A percentile compares a stretch with the other conserved stretches of the same genome.
phyloP scores from a whole-genome alignment of 441 rosid genomes.

The Capsella rubella region DNA sequence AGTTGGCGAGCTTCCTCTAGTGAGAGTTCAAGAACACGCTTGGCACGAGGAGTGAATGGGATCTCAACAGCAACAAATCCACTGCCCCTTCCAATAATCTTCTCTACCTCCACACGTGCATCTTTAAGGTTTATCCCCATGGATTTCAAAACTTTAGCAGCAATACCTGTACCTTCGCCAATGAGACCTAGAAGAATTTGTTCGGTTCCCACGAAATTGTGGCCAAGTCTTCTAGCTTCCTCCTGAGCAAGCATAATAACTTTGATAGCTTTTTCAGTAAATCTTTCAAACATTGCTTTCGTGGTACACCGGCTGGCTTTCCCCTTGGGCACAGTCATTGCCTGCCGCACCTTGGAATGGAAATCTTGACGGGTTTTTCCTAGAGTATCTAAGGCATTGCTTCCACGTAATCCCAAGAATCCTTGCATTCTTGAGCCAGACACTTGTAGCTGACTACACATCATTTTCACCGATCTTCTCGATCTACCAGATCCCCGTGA shows the following conservation, averaged over 20 bases:
- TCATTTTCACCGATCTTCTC: constrained; percentile 59
- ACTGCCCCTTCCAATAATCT: constrained; percentile 98
- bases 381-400: constrained; percentile 61
- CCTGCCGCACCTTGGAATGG: constrained; percentile 56
- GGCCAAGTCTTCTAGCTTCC: constrained; percentile 98
- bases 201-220: constrained; percentile 97
- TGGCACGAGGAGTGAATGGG: constrained; percentile 98
- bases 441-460: constrained; percentile 52
- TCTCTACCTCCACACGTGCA: constrained; percentile 97
- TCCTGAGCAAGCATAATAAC: constrained; percentile 99
- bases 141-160: constrained; percentile 97
- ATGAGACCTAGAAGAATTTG: constrained; percentile 97
- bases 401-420: constrained; percentile 70
- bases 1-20: constrained; percentile 98
- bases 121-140: constrained; percentile 98
- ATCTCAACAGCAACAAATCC: constrained; percentile 99
- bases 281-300: constrained; percentile 95
- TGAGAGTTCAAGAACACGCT: constrained; percentile 94
- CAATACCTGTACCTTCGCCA: constrained; percentile 99
- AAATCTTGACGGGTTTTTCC: constrained; percentile 56
- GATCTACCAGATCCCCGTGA: constrained; percentile 59
- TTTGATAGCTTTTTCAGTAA: constrained; percentile 95
- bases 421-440: constrained; percentile 60
- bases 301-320: constrained; percentile 57
- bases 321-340: constrained; percentile 56